Conservation (phyloP, 495 filamentous ascomycete species). For the Tirmania nivea region DNA sequence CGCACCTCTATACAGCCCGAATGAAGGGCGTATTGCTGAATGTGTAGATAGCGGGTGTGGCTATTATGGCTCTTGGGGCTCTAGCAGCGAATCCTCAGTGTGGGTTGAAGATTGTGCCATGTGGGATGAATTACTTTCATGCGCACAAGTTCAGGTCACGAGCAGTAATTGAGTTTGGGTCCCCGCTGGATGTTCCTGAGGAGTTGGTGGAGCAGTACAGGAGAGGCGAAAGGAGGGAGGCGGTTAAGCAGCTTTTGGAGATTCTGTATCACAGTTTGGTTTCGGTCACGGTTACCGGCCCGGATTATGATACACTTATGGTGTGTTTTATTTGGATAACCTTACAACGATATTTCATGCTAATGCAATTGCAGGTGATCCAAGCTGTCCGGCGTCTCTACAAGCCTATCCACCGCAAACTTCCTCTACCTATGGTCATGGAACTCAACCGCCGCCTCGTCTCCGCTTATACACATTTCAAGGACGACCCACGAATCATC, state of each 20-base stretch:
- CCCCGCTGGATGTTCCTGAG: slow-evolving; percentile 55
- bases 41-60: slow-evolving; percentile 57
- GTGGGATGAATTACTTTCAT: slow-evolving; percentile 99
- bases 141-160: slow-evolving; percentile 95
- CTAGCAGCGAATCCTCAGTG: slow-evolving; percentile 73
- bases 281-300: slow-evolving; percentile 77
- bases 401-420: slow-evolving; percentile 79
- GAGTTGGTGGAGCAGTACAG: slow-evolving; percentile 75
- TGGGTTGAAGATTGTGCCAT: slow-evolving; percentile 95
- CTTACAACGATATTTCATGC: slow-evolving; percentile 17
- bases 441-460: slow-evolving; percentile 89
- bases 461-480: slow-evolving; percentile 79
- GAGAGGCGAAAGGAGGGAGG: slow-evolving; percentile 57
- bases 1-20: not conserved
- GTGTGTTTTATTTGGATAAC: slow-evolving; percentile 24
- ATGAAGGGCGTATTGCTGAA: slow-evolving; percentile 8
- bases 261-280: slow-evolving; percentile 66
- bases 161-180: slow-evolving; percentile 90
- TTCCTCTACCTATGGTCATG: slow-evolving; percentile 82
- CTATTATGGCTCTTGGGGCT: slow-evolving; percentile 91
- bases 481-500: slow-evolving; percentile 70
- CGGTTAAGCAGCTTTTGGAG: slow-evolving; percentile 60
- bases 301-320: slow-evolving; percentile 96
- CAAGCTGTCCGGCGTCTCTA: slow-evolving; percentile 89
- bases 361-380: slow-evolving; percentile 30